These are phyloP conservation scores for Paramyrothecium sp. DNA, from an alignment of 2,329 filamentous ascomycete genomes.

Conservation along the genomic window DNA sequence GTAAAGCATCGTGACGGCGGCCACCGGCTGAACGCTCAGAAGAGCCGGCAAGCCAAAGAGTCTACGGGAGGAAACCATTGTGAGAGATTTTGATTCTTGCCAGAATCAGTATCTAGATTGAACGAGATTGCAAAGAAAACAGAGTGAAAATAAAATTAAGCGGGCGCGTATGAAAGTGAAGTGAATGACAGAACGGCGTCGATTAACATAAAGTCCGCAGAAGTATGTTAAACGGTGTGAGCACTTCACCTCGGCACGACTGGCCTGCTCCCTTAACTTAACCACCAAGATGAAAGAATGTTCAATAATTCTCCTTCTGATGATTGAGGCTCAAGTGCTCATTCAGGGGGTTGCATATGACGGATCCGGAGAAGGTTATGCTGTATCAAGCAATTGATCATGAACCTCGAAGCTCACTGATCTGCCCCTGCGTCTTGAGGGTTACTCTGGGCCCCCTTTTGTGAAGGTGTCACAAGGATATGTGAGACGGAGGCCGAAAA, in stretches of 20 bases:
- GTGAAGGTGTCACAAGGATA: too few relatives aligned
- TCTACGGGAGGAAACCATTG: conserved; percentile 2
- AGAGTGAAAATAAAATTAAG: not conserved
- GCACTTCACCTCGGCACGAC: not conserved
- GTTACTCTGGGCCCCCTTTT: too few relatives aligned
- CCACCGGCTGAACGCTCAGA: conserved; percentile 6
- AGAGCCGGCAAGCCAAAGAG: conserved; percentile 6
- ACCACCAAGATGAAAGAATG: too few relatives aligned
- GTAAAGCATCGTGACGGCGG: conserved; percentile 10
- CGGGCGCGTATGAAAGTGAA: not conserved
- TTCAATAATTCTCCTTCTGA: not conserved
- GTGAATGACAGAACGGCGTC: not conserved
- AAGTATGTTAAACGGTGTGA: not conserved
- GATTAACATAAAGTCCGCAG: not conserved
- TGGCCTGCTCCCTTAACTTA: not conserved
- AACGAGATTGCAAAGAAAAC: not conserved
- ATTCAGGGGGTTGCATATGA: too few relatives aligned
- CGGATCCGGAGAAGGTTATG: too few relatives aligned
- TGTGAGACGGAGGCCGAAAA: too few relatives aligned
- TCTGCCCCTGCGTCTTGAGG: too few relatives aligned
- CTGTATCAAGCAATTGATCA: too few relatives aligned
- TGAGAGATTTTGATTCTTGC: not conserved
- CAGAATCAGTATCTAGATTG: not conserved
- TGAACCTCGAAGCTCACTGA: too few relatives aligned
- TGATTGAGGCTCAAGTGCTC: not conserved